A percentile compares a stretch with the other conserved stretches of the same genome.
phyloP scores from a whole-genome alignment of 2,329 filamentous ascomycete species.

The Cladophialophora carrionii region DNA sequence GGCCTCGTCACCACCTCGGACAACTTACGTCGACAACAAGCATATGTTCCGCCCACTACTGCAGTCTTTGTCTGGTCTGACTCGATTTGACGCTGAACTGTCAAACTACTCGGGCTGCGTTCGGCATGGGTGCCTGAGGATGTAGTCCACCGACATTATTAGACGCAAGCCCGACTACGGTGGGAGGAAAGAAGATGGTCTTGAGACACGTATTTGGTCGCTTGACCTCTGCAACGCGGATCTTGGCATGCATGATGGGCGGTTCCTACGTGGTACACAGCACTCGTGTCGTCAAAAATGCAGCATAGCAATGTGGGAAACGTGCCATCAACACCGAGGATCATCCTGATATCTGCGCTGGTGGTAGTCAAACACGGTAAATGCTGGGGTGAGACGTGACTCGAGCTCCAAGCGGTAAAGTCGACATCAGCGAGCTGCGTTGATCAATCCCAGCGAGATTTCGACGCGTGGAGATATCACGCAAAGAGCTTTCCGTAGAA shows the following conservation, averaged over 20 bases:
- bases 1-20: not conserved
- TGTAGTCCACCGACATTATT: not conserved
- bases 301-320: not conserved
- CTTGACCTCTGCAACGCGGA: constrained; percentile 2
- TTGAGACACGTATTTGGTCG: not conserved
- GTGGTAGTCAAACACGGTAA: not conserved
- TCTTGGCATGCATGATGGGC: constrained; percentile 17
- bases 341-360: not conserved
- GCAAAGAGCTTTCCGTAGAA: not conserved
- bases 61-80: constrained; percentile 1
- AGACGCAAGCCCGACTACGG: not conserved
- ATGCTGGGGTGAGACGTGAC: not conserved
- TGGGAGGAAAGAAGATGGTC: not conserved
- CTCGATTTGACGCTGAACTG: not conserved
- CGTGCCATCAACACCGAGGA: not conserved
- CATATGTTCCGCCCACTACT: constrained; percentile 13
- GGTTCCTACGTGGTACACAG: not conserved
- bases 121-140: constrained; percentile 6
- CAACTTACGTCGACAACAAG: constrained; percentile 13
- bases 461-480: not conserved
- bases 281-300: not conserved
- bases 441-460: not conserved
- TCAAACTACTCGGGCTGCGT: constrained; percentile 9
- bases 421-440: not conserved
- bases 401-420: not conserved